Evolutionary conservation across 2,329 filamentous ascomycete genomes (phyloP).

Genomic region (Penicillium sp.): DNA sequence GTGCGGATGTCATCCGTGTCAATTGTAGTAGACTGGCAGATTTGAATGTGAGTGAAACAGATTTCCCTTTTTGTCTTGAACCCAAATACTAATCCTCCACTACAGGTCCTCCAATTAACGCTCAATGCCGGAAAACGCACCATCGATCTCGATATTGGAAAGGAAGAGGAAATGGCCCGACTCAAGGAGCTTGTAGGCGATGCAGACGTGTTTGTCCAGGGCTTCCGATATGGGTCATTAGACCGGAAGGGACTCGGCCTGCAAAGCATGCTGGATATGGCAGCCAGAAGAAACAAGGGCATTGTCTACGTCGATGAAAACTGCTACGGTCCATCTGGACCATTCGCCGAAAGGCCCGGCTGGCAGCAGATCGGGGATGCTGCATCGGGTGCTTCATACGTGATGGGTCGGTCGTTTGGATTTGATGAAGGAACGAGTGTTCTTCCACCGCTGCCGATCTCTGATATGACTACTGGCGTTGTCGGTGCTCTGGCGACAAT

Average conservation of each 20-base stretch:
- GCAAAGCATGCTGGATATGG: conserved; percentile 43
- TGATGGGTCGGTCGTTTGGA: conserved; percentile 36
- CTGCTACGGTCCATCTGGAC: conserved; percentile 51
- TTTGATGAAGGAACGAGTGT: conserved; percentile 15
- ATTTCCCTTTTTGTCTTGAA: neutral
- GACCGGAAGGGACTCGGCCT: conserved; percentile 31
- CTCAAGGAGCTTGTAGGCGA: conserved; percentile 46
- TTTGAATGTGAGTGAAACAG: conserved; percentile 22
- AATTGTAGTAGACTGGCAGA: conserved; percentile 44
- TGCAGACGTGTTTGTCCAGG: conserved; percentile 54
- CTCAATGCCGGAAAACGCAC: conserved; percentile 27
- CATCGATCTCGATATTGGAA: conserved; percentile 47
- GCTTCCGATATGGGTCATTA: conserved; percentile 50
- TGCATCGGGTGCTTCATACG: conserved; percentile 39
- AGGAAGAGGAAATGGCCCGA: conserved; percentile 40
- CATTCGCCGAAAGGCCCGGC: conserved; percentile 46
- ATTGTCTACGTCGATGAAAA: conserved; percentile 52
- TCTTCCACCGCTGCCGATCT: conserved; percentile 21
- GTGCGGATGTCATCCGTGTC: conserved; percentile 49
- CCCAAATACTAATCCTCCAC: neutral
- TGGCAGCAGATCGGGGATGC: conserved; percentile 55
- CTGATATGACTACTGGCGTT: conserved; percentile 26
- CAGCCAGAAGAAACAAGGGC: conserved; percentile 41
- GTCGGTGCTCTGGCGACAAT: conserved; percentile 15
- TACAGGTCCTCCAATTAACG: conserved; percentile 21